Base-by-base conservation (phyloP, 805 yeast genomes). In the Spathaspora sp. region DNA sequence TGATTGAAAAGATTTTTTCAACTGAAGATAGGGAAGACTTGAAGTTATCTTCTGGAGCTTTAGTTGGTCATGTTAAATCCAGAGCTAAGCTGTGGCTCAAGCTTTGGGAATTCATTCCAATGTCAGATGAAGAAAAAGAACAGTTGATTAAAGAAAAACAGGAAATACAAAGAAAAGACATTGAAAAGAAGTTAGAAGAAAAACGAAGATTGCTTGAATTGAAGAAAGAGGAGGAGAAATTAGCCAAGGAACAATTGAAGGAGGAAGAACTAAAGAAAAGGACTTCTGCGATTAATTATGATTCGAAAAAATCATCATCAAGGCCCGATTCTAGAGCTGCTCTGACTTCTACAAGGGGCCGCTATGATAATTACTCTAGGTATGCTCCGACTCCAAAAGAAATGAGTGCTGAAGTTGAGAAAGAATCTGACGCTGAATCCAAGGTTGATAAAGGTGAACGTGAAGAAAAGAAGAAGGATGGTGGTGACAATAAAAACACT, bases 21-120 rank as follows among this genome's bases (percentile, higher is more conserved):
- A 60, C 64, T 0, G 97, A 92, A 55, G 62, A 69, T 3, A 78
- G 97, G 56, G 92, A 88, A 50, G 98, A 92, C 66, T 76, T 92
- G 59, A 87, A 82, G 60, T 70, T 92, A 35, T 85, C 97, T 1
- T 83, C 90, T 0, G 82, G 77, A 64, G 92, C 94, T 1, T 73
- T 87, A 49, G 69, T 80, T 48, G 92, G 90, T 0, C 84, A 84
- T 54, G 66, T 87, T 20, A 80, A 78, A 51, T 80, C 89, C 0
- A 73, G 83, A 44, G 66, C 79, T 18, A 74, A 70, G 38, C 67
- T 69, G 0, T 79, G 87, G 77, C 68, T 81, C 2, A 77, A 73
- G 44, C 56, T 76, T 45, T 79, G 83, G 78, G 87, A 85, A 17
- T 83, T 85, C 56, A 77, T 80, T 55, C 75, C 75, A 6, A 62